A percentile compares a stretch with the other conserved stretches of the same genome.
phyloP scores from a whole-genome alignment of 208 protist genomes.

The Borovskyia barvae region DNA sequence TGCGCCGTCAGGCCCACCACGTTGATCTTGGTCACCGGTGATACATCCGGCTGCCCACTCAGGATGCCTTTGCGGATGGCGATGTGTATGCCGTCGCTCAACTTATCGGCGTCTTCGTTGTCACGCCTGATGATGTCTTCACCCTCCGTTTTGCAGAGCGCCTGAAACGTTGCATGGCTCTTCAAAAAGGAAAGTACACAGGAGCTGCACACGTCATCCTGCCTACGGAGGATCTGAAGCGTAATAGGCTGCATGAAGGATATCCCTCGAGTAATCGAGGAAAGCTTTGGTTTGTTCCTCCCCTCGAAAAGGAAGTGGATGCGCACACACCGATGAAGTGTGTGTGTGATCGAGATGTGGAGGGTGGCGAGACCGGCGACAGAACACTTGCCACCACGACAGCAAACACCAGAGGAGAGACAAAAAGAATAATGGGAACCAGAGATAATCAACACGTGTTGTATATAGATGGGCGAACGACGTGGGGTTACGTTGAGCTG shows the following conservation, averaged over 20 bases:
- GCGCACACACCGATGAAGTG: no score
- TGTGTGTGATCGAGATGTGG: no score
- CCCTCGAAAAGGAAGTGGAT: background rate
- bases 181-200: slow-evolving; percentile 58
- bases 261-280: no score
- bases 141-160: slow-evolving; percentile 63
- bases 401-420: no score
- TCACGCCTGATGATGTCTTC: slow-evolving; percentile 76
- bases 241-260: slow-evolving; percentile 27
- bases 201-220: slow-evolving; percentile 83
- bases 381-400: no score
- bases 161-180: slow-evolving; percentile 45
- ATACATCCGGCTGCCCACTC: slow-evolving; percentile 31
- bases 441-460: no score
- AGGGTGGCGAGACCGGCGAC: no score
- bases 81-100: slow-evolving; percentile 82
- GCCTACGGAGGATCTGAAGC: slow-evolving; percentile 55
- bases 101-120: slow-evolving; percentile 85
- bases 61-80: slow-evolving; percentile 72
- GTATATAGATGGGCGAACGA: no score
- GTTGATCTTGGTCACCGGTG: slow-evolving; percentile 49
- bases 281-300: background rate
- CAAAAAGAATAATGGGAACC: no score
- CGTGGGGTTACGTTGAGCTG: no score
- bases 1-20: slow-evolving; percentile 73